Conservation (phyloP, 1,139 yeast genomes). For the Yamadazyma conglobata region DNA sequence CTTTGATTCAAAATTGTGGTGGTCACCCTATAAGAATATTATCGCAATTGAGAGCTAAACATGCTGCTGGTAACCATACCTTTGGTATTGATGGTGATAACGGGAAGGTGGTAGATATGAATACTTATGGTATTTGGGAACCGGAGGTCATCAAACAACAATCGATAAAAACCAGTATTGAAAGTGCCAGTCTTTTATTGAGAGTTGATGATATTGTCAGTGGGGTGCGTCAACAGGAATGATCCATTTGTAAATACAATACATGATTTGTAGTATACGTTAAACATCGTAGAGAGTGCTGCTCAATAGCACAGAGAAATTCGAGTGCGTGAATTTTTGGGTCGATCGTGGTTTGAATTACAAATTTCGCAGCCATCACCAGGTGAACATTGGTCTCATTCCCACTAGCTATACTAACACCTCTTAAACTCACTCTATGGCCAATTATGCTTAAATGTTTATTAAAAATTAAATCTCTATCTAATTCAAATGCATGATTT, state of each 20-base stretch:
- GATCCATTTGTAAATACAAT: not conserved
- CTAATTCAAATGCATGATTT: not conserved
- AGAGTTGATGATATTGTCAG: conserved; percentile 98
- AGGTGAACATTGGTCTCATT: too few species aligned
- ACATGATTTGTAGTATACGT: too few species aligned
- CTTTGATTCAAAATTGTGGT: conserved; percentile 95
- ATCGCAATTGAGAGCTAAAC: conserved; percentile 92
- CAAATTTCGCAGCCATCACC: too few species aligned
- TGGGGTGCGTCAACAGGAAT: conserved; percentile 66
- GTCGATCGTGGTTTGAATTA: too few species aligned
- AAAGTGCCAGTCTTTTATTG: conserved; percentile 89
- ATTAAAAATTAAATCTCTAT: too few species aligned
- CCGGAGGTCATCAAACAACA: conserved; percentile 98
- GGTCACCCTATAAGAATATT: conserved; percentile 90
- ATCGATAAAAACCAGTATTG: conserved; percentile 94
- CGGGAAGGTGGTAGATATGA: conserved; percentile 95
- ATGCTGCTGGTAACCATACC: conserved; percentile 82
- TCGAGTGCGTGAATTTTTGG: too few species aligned
- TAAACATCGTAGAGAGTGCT: too few species aligned
- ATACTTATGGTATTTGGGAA: conserved; percentile 96
- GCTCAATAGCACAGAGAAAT: too few species aligned
- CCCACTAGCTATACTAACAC: too few species aligned
- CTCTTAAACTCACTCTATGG: too few species aligned
- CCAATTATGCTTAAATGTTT: too few species aligned
- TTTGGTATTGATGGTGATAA: conserved; percentile 93